phyloP scores from a whole-genome alignment of 2,329 filamentous ascomycete species.

The Penicillium sp. region DNA sequence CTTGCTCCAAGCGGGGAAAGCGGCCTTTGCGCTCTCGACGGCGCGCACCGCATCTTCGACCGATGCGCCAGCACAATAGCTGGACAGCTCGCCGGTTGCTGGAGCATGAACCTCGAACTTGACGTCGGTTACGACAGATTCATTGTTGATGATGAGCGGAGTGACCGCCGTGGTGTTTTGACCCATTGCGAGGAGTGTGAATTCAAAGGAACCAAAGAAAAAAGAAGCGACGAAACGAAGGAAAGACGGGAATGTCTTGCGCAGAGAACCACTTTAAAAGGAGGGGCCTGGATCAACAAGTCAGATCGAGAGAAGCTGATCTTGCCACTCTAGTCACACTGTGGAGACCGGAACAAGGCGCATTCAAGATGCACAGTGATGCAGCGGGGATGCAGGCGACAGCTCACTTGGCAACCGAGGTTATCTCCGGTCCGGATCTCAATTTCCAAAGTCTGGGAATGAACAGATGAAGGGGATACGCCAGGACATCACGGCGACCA shows the following conservation, averaged over 20 bases:
- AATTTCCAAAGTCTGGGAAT: too few relatives aligned
- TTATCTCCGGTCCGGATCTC: too few relatives aligned
- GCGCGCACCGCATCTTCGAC: slow-evolving; percentile 53
- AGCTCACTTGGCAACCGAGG: slow-evolving; percentile 4
- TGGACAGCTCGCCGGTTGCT: slow-evolving; percentile 46
- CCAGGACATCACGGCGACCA: slow-evolving; percentile 7
- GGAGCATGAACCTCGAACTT: slow-evolving; percentile 53
- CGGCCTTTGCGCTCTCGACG: slow-evolving; percentile 56
- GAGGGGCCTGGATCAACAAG: slow-evolving; percentile 7
- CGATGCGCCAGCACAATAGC: slow-evolving; percentile 54
- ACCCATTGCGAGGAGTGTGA: slow-evolving; percentile 8
- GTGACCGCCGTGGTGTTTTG: slow-evolving; percentile 20
- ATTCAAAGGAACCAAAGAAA: not conserved
- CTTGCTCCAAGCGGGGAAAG: slow-evolving; percentile 64
- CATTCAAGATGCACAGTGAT: not conserved
- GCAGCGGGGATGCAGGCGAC: not conserved
- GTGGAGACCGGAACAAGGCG: not conserved
- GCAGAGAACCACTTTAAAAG: not conserved
- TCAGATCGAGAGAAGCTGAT: slow-evolving; percentile 5
- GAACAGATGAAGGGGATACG: not conserved
- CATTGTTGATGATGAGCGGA: slow-evolving; percentile 43
- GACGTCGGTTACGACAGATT: slow-evolving; percentile 36
- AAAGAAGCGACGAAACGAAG: not conserved
- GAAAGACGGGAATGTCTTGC: not conserved
- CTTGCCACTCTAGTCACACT: slow-evolving; percentile 3